Percentiles rank a stretch among this genome's conserved stretches.
Evolutionary conservation across 73 alveolate genomes (phyloP).

Genomic region (Effrenium voratum): DNA sequence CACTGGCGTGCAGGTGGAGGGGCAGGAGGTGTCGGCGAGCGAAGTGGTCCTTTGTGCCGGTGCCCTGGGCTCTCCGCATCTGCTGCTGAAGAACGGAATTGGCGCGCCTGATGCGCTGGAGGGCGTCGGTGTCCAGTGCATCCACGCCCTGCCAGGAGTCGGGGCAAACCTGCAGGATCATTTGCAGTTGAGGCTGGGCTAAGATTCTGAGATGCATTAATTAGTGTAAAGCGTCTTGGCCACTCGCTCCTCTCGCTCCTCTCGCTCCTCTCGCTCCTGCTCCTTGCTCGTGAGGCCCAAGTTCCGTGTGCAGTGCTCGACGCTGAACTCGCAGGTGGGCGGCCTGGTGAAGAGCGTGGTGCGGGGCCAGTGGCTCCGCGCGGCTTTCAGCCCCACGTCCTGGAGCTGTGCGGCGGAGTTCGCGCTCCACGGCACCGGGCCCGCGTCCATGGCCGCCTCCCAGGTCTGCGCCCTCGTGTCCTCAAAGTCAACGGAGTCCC

Average conservation of each 20-base stretch:
- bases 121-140: neutral
- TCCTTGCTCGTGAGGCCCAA: constrained; percentile 81
- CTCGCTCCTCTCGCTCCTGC: neutral
- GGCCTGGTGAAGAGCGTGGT: neutral
- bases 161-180: constrained; percentile 93
- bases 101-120: neutral
- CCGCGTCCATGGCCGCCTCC: constrained; percentile 92
- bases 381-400: constrained; percentile 24
- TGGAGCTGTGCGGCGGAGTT: constrained; percentile 76
- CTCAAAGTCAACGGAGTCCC: neutral
- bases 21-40: neutral
- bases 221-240: neutral
- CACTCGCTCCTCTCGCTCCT: neutral
- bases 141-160: constrained; percentile 71
- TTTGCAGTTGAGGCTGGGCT: constrained; percentile 60
- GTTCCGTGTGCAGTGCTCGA: constrained; percentile 56
- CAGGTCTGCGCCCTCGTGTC: constrained; percentile 82
- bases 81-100: constrained; percentile 57
- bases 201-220: too few species aligned
- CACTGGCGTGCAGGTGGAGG: neutral
- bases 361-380: constrained; percentile 44
- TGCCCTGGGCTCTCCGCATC: constrained; percentile 51
- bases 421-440: constrained; percentile 8
- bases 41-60: constrained; percentile 62
- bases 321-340: constrained; percentile 64